phyloP scores from a whole-genome alignment of 1,139 yeast species.

The Pichia cactophila region DNA sequence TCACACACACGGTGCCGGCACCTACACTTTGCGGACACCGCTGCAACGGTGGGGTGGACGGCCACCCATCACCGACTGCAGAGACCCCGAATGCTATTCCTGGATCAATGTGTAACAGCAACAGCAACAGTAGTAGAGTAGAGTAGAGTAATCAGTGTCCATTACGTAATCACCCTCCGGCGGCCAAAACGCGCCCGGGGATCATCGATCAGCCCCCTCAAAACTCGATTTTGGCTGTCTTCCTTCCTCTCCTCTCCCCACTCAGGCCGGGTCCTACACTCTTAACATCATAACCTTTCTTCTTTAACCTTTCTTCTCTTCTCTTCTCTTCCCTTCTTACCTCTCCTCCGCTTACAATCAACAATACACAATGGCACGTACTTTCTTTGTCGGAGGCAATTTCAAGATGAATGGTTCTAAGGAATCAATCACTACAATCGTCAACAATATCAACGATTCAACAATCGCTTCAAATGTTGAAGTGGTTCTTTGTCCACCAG shows the following conservation, averaged over 20 bases:
- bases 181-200: background rate
- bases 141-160: too few relatives aligned
- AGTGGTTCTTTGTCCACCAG: constrained; percentile 95
- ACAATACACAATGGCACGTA: constrained; percentile 36
- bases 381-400: constrained; percentile 97
- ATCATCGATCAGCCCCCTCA: background rate
- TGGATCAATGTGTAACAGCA: background rate
- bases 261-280: too few relatives aligned
- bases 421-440: constrained; percentile 74
- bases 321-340: too few relatives aligned
- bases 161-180: too few relatives aligned
- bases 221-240: too few relatives aligned
- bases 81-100: background rate
- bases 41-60: constrained; percentile 2
- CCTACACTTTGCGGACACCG: constrained; percentile 34
- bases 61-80: background rate
- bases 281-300: too few relatives aligned
- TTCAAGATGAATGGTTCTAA: constrained; percentile 97
- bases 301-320: too few relatives aligned
- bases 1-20: constrained; percentile 27
- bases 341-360: too few relatives aligned
- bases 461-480: constrained; percentile 68
- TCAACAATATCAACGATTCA: constrained; percentile 74
- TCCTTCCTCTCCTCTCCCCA: too few relatives aligned
- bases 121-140: too few relatives aligned